phyloP scores from a whole-genome alignment of 2,329 filamentous ascomycete genomes.

The Penicillium sp. region DNA sequence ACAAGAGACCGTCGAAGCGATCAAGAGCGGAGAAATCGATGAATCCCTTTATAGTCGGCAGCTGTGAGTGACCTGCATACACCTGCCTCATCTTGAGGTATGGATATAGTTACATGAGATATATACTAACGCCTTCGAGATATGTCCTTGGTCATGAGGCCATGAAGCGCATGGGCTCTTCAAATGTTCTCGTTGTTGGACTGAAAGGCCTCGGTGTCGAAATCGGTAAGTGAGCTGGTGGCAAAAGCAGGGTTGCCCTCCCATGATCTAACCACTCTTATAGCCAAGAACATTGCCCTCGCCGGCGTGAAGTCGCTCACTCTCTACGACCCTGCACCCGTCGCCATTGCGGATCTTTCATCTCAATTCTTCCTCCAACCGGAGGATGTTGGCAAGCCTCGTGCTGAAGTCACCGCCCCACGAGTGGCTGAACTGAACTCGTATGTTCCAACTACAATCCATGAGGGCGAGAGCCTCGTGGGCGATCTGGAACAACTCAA shows the following conservation, averaged over 20 bases:
- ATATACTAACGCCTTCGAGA: slow-evolving; percentile 29
- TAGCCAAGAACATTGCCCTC: slow-evolving; percentile 94
- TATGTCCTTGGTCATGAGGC: slow-evolving; percentile 76
- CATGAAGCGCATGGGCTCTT: slow-evolving; percentile 99
- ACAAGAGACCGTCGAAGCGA: slow-evolving; percentile 59
- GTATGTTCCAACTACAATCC: slow-evolving; percentile 87
- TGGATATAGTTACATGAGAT: background rate
- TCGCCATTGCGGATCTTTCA: slow-evolving; percentile 83
- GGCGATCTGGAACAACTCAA: slow-evolving; percentile 79
- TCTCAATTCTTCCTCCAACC: slow-evolving; percentile 94
- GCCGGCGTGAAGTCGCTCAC: slow-evolving; percentile 97
- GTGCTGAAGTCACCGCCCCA: slow-evolving; percentile 82
- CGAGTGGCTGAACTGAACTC: slow-evolving; percentile 93
- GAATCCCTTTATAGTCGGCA: slow-evolving; percentile 69
- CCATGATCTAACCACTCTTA: slow-evolving; percentile 4
- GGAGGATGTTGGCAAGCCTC: slow-evolving; percentile 87
- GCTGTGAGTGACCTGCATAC: slow-evolving; percentile 43
- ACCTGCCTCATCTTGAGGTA: background rate
- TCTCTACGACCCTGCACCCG: slow-evolving; percentile 84
- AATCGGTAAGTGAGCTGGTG: slow-evolving; percentile 57
- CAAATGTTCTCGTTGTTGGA: slow-evolving; percentile 88
- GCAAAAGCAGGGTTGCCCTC: background rate
- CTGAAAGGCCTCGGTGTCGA: slow-evolving; percentile 94
- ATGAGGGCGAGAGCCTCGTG: slow-evolving; percentile 64
- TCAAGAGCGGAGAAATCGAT: slow-evolving; percentile 67